Percentiles rank a stretch among this genome's conserved stretches.
These are phyloP conservation scores for Populus tremula DNA, from an alignment of 345 rosid genomes.

Conservation along the genomic window DNA sequence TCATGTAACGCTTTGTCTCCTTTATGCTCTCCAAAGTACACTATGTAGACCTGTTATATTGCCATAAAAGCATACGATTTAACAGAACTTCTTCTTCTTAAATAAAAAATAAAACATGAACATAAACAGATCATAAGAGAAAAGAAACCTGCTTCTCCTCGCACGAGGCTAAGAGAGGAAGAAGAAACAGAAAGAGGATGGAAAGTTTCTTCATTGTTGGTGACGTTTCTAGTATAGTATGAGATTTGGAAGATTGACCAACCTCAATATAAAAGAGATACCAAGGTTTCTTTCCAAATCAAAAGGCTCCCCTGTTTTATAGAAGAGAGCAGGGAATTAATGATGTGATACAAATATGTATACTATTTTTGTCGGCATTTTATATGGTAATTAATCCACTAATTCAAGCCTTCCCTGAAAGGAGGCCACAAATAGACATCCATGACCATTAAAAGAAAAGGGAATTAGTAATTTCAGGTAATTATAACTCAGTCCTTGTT, in stretches of 20 bases:
- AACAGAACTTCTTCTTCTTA: not conserved
- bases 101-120: not conserved
- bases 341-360: too few species aligned
- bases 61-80: not conserved
- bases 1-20: conserved; percentile 53
- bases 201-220: conserved; percentile 30
- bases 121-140: not conserved
- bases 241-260: not conserved
- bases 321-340: too few species aligned
- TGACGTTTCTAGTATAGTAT: not conserved
- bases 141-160: conserved; percentile 31
- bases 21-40: conserved; percentile 56
- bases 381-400: too few species aligned
- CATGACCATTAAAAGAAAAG: too few species aligned
- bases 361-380: too few species aligned
- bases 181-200: conserved; percentile 30
- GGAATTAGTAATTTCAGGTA: too few species aligned
- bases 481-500: too few species aligned
- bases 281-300: too few species aligned
- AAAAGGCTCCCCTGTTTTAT: too few species aligned
- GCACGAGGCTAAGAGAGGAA: conserved; percentile 48
- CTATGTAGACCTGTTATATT: conserved; percentile 57
- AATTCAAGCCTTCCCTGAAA: too few species aligned
- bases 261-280: too few species aligned
- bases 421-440: too few species aligned